Conservation (phyloP, 345 rosid genomes). For the Melaleuca quinquenervia region DNA sequence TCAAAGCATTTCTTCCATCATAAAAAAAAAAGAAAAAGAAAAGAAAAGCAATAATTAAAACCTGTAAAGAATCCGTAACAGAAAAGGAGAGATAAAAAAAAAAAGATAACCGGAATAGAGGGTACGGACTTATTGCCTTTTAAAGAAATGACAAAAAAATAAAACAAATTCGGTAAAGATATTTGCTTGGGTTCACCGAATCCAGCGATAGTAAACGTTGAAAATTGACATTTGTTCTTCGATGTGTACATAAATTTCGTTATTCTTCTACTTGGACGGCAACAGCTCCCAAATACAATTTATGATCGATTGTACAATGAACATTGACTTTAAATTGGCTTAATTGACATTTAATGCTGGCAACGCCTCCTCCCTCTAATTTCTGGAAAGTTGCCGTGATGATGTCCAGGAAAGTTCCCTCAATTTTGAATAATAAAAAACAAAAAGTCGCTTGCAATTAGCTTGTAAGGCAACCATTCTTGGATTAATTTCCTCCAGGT, state of each 20-base stretch:
- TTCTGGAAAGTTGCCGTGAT: not conserved
- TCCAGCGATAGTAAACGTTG: not conserved
- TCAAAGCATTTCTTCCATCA: too few species aligned
- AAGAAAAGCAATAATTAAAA: rapidly evolving
- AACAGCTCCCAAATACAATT: too few species aligned
- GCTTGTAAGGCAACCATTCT: not conserved
- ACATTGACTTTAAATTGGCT: not conserved
- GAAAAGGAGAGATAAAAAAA: not conserved
- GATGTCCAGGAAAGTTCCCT: not conserved
- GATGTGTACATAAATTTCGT: too few species aligned
- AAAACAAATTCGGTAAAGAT: too few species aligned
- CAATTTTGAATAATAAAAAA: not conserved
- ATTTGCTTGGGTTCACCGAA: too few species aligned
- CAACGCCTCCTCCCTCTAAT: not conserved
- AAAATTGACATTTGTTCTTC: not conserved
- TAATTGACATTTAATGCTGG: not conserved
- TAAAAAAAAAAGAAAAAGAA: too few species aligned
- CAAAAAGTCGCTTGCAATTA: not conserved
- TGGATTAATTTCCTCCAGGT: too few species aligned
- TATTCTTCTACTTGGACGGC: too few species aligned
- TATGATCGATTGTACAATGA: too few species aligned
- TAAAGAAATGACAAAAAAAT: too few species aligned
- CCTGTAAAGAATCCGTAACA: not conserved
- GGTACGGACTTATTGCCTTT: not conserved
- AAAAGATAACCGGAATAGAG: not conserved